These are phyloP conservation scores for Durio zibethinus DNA, from an alignment of 345 rosid species.

Conservation along the genomic window DNA sequence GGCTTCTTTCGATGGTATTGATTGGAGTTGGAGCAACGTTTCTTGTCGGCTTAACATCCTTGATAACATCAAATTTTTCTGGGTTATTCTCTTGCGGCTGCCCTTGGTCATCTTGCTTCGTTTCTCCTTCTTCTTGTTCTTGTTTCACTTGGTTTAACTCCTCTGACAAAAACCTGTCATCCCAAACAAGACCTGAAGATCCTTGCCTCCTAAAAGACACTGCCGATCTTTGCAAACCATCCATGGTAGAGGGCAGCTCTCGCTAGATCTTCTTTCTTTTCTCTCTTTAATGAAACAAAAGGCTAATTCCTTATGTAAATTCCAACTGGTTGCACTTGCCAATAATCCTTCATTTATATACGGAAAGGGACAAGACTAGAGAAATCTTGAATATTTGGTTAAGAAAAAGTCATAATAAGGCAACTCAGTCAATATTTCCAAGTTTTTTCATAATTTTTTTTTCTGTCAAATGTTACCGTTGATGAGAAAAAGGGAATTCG, in stretches of 20 bases:
- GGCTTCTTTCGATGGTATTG: slow-evolving; percentile 60
- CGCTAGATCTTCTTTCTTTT: slow-evolving; percentile 14
- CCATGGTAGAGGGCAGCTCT: slow-evolving; percentile 44
- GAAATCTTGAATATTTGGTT: not conserved
- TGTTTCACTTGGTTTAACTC: slow-evolving; percentile 44
- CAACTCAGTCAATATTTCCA: slow-evolving; percentile 24
- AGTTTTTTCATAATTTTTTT: not conserved
- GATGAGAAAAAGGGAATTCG: not conserved
- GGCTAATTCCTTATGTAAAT: not conserved
- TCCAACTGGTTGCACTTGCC: not conserved
- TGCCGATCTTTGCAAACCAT: slow-evolving; percentile 83
- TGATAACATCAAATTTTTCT: slow-evolving; percentile 25
- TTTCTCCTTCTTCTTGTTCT: slow-evolving; percentile 17
- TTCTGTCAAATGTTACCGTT: slow-evolving; percentile 3
- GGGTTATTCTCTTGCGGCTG: slow-evolving; percentile 22
- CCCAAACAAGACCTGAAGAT: slow-evolving; percentile 89
- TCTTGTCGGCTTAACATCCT: slow-evolving; percentile 41
- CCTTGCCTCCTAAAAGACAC: slow-evolving; percentile 90
- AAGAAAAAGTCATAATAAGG: slow-evolving; percentile 7
- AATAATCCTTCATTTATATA: not conserved
- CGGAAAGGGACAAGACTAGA: not conserved
- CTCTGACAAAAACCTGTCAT: slow-evolving; percentile 65
- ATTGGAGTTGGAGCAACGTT: slow-evolving; percentile 23
- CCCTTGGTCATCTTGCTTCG: slow-evolving; percentile 8
- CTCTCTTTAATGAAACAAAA: not conserved